A percentile compares a stretch with the other conserved stretches of the same genome.
phyloP scores from a whole-genome alignment of 768 basidiomycete species.

The Russula abietina region DNA sequence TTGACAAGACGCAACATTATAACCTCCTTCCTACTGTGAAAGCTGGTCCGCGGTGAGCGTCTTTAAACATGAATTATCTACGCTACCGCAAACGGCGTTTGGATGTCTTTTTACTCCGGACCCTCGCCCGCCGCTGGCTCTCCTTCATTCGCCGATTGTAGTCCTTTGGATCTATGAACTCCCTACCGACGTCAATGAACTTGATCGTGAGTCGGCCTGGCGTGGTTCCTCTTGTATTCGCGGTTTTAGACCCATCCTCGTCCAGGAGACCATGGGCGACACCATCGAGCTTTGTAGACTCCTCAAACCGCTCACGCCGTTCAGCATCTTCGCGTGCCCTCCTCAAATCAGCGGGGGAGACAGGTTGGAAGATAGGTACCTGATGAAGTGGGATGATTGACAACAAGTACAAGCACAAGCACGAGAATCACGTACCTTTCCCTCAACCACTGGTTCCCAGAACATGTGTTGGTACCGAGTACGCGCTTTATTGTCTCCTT shows the following conservation, averaged over 20 bases:
- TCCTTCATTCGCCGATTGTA: conserved; percentile 44
- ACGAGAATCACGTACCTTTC: conserved; percentile 43
- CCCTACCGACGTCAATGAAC: conserved; percentile 70
- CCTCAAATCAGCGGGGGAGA: conserved; percentile 50
- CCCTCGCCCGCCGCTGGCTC: conserved; percentile 42
- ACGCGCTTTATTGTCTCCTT: conserved; percentile 49
- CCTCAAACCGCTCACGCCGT: conserved; percentile 32
- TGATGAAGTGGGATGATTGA: conserved; percentile 28
- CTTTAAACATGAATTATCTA: not conserved
- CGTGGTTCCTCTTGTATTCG: conserved; percentile 20
- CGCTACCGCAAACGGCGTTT: not conserved
- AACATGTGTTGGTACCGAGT: conserved; percentile 65
- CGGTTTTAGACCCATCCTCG: conserved; percentile 12
- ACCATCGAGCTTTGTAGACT: conserved; percentile 37
- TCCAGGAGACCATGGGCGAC: conserved; percentile 32
- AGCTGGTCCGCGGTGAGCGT: not conserved
- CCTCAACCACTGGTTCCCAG: conserved; percentile 75
- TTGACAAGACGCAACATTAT: too few species aligned
- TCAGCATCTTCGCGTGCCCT: conserved; percentile 39
- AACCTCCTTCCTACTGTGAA: not conserved
- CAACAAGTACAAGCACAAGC: not conserved
- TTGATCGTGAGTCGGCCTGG: conserved; percentile 50
- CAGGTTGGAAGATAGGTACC: conserved; percentile 63
- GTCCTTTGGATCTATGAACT: conserved; percentile 57
- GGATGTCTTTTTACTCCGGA: conserved; percentile 30